phyloP scores from a whole-genome alignment of 257 asterid species.

The Catharanthus roseus region DNA sequence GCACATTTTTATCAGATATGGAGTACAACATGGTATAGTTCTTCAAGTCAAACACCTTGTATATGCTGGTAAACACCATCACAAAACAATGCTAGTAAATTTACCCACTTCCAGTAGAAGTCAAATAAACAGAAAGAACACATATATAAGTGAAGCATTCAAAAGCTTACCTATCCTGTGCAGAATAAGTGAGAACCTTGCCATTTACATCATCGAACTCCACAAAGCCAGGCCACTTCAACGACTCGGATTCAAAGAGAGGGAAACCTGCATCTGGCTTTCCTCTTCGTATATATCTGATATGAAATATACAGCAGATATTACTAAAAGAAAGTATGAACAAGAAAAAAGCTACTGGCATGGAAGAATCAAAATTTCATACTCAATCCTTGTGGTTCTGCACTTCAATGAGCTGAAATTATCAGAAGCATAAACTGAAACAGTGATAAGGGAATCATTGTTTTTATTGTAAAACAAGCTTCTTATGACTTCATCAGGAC shows the following conservation, averaged over 20 bases:
- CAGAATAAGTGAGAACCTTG: conserved; percentile 92
- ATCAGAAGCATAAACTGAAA: conserved; percentile 95
- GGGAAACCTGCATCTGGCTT: conserved; percentile 97
- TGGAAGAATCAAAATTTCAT: conserved; percentile 28
- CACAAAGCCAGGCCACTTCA: conserved; percentile 99
- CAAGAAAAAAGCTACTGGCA: conserved; percentile 1
- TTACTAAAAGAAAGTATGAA: conserved; percentile 13
- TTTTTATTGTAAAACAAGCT: conserved; percentile 97
- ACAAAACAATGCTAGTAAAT: conserved; percentile 17
- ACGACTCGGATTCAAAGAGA: conserved; percentile 87
- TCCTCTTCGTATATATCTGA: conserved; percentile 87
- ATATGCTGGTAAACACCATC: conserved; percentile 51
- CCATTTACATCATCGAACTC: conserved; percentile 99
- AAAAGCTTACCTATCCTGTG: conserved; percentile 71
- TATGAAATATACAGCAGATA: conserved; percentile 6
- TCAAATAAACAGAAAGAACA: not conserved
- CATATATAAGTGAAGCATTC: not conserved
- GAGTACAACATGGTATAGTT: conserved; percentile 85
- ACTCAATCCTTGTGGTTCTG: conserved; percentile 98
- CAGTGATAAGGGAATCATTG: conserved; percentile 96
- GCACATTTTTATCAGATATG: conserved; percentile 81
- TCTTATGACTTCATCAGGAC: conserved; percentile 96
- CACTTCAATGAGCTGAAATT: conserved; percentile 90
- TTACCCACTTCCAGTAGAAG: conserved; percentile 6
- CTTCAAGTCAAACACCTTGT: conserved; percentile 61